Percentiles rank a stretch among this genome's conserved stretches.
phyloP scores from a whole-genome alignment of 495 filamentous ascomycete genomes.

The Neohortaea acidophila region DNA sequence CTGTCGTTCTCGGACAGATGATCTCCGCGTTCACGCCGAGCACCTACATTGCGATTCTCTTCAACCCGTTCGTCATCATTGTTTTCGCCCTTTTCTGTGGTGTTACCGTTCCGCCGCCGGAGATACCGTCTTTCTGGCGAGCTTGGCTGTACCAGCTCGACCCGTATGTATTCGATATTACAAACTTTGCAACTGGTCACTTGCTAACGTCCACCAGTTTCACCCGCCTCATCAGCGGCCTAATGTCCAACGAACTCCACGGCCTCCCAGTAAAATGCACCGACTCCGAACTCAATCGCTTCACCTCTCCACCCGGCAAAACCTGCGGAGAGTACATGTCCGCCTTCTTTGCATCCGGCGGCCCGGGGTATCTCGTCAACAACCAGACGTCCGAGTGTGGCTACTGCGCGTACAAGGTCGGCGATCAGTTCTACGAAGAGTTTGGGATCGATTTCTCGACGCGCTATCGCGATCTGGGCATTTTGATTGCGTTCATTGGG shows the following conservation, averaged over 20 bases:
- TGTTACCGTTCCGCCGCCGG: constrained; percentile 57
- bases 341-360: constrained; percentile 47
- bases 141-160: constrained; percentile 70
- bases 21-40: constrained; percentile 54
- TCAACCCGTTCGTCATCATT: constrained; percentile 67
- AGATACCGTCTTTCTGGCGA: constrained; percentile 65
- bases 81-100: constrained; percentile 74
- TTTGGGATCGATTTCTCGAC: constrained; percentile 48
- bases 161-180: constrained; percentile 27
- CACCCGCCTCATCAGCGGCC: constrained; percentile 64
- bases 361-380: constrained; percentile 52
- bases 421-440: constrained; percentile 59
- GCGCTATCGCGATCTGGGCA: constrained; percentile 68
- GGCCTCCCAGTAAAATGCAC: constrained; percentile 44
- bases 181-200: background rate
- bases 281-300: constrained; percentile 41
- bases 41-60: constrained; percentile 53
- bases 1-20: constrained; percentile 55
- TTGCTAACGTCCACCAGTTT: constrained; percentile 28
- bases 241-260: constrained; percentile 61
- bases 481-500: constrained; percentile 56
- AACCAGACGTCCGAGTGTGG: constrained; percentile 48
- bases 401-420: constrained; percentile 64
- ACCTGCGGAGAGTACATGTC: constrained; percentile 61
- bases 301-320: constrained; percentile 43